Conservation (phyloP, 352 stramenopile species). For the Salisapilia sapeloensis region DNA sequence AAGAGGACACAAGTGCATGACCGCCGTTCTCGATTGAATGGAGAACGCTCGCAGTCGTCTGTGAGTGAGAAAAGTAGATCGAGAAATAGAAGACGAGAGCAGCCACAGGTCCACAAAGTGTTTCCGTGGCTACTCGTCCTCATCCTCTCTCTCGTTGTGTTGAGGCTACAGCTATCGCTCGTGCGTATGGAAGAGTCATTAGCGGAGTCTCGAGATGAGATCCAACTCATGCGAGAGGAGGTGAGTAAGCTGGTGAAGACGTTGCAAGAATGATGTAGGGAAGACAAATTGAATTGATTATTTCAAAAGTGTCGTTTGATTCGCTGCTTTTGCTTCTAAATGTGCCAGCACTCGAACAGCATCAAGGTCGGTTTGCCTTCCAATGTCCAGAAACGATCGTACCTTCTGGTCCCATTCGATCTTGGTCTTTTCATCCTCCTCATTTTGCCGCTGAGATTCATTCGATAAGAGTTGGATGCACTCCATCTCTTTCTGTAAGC, state of each 20-base stretch:
- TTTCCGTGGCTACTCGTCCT: slow-evolving; percentile 57
- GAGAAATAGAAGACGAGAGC: slow-evolving; percentile 1
- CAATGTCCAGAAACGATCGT: no score
- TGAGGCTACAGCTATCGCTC: slow-evolving; percentile 36
- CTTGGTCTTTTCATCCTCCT: background rate
- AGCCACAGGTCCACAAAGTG: slow-evolving; percentile 5
- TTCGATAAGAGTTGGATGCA: slow-evolving; percentile 4
- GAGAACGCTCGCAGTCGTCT: background rate
- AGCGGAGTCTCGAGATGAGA: no score
- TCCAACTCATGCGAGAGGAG: no score
- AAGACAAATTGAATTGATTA: no score
- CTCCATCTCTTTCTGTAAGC: slow-evolving; percentile 15
- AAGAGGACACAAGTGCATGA: background rate
- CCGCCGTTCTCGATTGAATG: background rate
- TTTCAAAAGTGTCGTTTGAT: no score
- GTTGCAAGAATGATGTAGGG: no score
- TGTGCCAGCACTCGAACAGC: no score
- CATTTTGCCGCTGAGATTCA: background rate
- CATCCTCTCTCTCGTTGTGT: slow-evolving; percentile 33
- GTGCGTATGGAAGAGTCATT: slow-evolving; percentile 40
- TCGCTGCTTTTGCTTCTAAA: no score
- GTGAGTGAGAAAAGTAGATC: background rate
- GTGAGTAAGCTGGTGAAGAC: no score
- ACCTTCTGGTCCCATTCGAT: no score
- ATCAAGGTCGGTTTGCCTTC: no score